These are phyloP conservation scores for Citrus mangshanensis DNA, from an alignment of 345 rosid species.

Conservation along the genomic window DNA sequence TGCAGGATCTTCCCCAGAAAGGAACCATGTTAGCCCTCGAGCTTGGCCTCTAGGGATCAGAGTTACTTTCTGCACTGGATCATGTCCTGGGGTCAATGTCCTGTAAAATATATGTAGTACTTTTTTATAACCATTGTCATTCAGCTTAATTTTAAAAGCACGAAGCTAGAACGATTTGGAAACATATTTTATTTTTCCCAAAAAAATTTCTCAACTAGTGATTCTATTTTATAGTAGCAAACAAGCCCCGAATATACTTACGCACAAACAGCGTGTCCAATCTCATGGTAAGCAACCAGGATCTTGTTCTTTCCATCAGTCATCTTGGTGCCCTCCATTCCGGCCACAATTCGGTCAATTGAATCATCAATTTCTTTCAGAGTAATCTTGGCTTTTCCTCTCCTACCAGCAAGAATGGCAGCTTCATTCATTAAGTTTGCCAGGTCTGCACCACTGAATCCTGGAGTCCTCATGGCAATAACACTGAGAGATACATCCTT, in stretches of 20 bases:
- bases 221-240: neutral
- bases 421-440: constrained; percentile 84
- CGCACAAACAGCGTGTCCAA: constrained; percentile 73
- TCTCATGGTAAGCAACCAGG: constrained; percentile 68
- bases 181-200: neutral
- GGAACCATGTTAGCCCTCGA: constrained; percentile 79
- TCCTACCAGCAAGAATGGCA: constrained; percentile 70
- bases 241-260: constrained; percentile 25
- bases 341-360: constrained; percentile 63
- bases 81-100: constrained; percentile 65
- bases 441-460: constrained; percentile 84
- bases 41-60: constrained; percentile 77
- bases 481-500: constrained; percentile 45
- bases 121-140: too few relatives aligned
- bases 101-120: constrained; percentile 18
- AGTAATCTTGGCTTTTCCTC: constrained; percentile 57
- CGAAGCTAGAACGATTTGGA: neutral
- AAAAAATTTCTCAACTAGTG: neutral
- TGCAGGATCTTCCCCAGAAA: constrained; percentile 58
- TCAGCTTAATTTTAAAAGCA: too few relatives aligned
- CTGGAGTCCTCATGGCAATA: constrained; percentile 72
- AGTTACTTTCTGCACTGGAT: constrained; percentile 67
- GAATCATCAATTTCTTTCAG: constrained; percentile 65
- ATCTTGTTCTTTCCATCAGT: constrained; percentile 68
- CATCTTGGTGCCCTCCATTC: constrained; percentile 79